These are phyloP conservation scores for Echinosophora koreensis DNA, from an alignment of 306 rosid genomes.

Conservation along the genomic window DNA sequence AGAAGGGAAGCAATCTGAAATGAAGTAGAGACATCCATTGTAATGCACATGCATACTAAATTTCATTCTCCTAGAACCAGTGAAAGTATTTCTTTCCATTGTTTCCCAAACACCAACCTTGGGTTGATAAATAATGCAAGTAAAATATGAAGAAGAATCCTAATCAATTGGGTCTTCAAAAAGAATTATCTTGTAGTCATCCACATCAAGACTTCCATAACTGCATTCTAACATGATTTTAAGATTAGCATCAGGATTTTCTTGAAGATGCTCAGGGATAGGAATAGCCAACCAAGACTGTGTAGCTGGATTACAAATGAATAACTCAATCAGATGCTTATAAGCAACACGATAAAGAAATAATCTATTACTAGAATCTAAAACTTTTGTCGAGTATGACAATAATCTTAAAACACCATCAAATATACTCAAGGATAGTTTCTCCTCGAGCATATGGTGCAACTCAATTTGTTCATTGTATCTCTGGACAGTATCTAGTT, in stretches of 20 bases:
- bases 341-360: background rate
- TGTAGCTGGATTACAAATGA: background rate
- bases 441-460: background rate
- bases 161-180: background rate
- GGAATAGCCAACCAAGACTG: too few relatives aligned
- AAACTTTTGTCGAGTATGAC: background rate
- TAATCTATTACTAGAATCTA: conserved; percentile 28
- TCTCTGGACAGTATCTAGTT: background rate
- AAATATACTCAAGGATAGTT: background rate
- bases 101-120: conserved; percentile 1
- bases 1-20: background rate
- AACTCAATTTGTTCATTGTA: background rate
- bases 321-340: background rate
- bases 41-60: background rate
- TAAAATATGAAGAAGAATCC: background rate
- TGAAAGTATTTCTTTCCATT: background rate
- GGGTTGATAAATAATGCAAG: background rate
- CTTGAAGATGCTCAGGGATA: too few relatives aligned
- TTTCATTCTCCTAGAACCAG: background rate
- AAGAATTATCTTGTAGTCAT: background rate
- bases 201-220: background rate
- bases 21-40: background rate
- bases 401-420: background rate
- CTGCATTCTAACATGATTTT: too few relatives aligned
- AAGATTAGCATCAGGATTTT: too few relatives aligned